Evolutionary conservation across 1,284 basidiomycete species (phyloP).

Genomic region (Golubevia pallescens): DNA sequence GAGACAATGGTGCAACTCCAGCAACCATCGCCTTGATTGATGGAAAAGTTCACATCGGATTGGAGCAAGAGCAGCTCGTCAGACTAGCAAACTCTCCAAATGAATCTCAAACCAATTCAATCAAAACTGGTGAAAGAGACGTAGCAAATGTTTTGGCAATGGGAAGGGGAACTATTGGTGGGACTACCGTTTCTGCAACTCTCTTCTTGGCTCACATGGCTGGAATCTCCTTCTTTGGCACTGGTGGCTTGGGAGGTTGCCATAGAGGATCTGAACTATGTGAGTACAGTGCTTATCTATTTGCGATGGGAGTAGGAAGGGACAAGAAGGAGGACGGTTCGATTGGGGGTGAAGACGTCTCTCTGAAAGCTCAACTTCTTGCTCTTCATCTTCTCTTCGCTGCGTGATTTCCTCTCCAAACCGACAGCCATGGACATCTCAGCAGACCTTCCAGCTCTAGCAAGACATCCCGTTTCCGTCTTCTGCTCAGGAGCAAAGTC

Average conservation of each 20-base stretch:
- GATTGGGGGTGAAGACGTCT: not conserved
- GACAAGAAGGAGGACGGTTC: too few species aligned
- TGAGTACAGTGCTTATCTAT: too few species aligned
- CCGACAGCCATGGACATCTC: conserved; percentile 80
- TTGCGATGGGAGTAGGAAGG: too few species aligned
- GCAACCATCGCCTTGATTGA: conserved; percentile 87
- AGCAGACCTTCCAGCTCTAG: conserved; percentile 54
- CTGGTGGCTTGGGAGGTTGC: conserved; percentile 76
- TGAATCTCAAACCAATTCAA: conserved; percentile 43
- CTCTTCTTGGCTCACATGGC: conserved; percentile 57
- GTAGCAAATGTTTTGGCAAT: conserved; percentile 77
- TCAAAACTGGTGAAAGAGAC: conserved; percentile 88
- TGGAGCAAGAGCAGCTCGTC: conserved; percentile 74
- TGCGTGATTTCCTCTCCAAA: not conserved
- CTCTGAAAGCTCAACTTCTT: not conserved
- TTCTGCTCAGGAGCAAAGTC: conserved; percentile 95
- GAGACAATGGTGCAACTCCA: conserved; percentile 77
- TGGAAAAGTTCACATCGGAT: conserved; percentile 85
- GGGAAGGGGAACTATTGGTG: conserved; percentile 71
- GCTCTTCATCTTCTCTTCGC: not conserved
- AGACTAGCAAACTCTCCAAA: conserved; percentile 72
- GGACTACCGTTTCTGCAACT: conserved; percentile 62
- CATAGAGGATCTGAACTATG: conserved; percentile 85
- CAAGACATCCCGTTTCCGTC: conserved; percentile 68
- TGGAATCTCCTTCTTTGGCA: conserved; percentile 61